phyloP scores from a whole-genome alignment of 139 green algal species.

The Eudorina sp. region DNA sequence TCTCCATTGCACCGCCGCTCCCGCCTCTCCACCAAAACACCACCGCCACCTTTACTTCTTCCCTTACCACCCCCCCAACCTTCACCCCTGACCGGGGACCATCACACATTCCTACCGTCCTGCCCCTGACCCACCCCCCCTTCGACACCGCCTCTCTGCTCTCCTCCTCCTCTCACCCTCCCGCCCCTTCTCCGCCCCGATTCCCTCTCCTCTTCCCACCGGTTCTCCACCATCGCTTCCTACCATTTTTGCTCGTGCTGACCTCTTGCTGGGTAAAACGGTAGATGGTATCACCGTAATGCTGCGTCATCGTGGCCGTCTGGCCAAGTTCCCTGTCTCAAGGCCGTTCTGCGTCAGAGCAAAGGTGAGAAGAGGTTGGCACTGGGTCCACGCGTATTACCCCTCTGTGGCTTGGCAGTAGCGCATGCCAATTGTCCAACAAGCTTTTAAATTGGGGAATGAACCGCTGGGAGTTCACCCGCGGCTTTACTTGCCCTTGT shows the following conservation, averaged over 20 bases:
- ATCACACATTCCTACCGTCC: constrained; percentile 23
- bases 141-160: not conserved
- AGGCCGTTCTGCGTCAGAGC: constrained; percentile 41
- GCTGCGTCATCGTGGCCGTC: constrained; percentile 11
- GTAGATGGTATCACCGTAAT: constrained; percentile 41
- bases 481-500: too few species aligned
- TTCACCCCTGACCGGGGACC: constrained; percentile 2
- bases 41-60: not conserved
- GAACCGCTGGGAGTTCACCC: too few species aligned
- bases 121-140: not conserved
- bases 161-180: constrained; percentile 7
- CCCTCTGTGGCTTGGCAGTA: too few species aligned
- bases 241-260: not conserved
- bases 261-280: not conserved
- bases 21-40: constrained; percentile 30
- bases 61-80: not conserved
- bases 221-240: not conserved
- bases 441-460: too few species aligned
- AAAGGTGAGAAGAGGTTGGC: constrained; percentile 45
- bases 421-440: too few species aligned
- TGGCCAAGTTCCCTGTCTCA: constrained; percentile 28
- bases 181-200: constrained; percentile 7
- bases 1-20: not conserved
- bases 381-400: too few species aligned
- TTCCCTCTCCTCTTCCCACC: constrained; percentile 21